Base-by-base conservation (phyloP, 768 basidiomycete species). In the Mycena kentingensis region DNA sequence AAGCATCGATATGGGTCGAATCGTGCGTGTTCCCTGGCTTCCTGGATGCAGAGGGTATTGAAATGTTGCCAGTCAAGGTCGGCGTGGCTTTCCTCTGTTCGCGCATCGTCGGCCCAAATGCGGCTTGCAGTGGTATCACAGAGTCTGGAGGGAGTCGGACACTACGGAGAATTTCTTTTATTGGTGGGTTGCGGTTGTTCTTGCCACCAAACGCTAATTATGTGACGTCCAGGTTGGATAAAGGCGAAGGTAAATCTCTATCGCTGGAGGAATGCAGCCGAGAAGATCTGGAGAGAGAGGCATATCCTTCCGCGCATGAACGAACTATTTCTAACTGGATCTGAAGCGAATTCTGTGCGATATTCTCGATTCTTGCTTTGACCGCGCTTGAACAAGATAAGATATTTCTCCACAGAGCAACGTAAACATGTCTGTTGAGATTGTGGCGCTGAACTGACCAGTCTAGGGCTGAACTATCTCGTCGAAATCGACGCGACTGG, bases 141-240 rank as follows among this genome's bases (percentile, higher is more conserved):
- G 66, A 49, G 65, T 66, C 46, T 88, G 87, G 86, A 70, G 77
- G 52, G 72, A 78, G 43, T 76, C 74, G 7, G 78, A 85, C 53
- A 85, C 85, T 0, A 62, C 58, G 25, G 84, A 87, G 49, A 87
- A 86, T 62, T 87, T 88, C 62, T 88, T 87, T 68, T 68, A 68
- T 54, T 85, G 83, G 83, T 81, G 41, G 39, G 65, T 46, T 27
- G 35, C 43, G 22, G 27, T 42, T 34, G 26, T 28, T 4, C 11
- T 46, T 28, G 46, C 21, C 11, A 24, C 27, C n/a, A 42, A 55
- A 21, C 19, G 24, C n/a, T 25, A 15, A 37, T 3, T 29, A 16
- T n/a, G 7, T 47, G 28, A 47, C n/a, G n/a, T 19, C 10, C 36
- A 86, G 83, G 87, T 74, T 88, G 0, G 85, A 88, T 55, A 64